Conservation (phyloP, 1,284 basidiomycete genomes). For the Mycena citricolor region DNA sequence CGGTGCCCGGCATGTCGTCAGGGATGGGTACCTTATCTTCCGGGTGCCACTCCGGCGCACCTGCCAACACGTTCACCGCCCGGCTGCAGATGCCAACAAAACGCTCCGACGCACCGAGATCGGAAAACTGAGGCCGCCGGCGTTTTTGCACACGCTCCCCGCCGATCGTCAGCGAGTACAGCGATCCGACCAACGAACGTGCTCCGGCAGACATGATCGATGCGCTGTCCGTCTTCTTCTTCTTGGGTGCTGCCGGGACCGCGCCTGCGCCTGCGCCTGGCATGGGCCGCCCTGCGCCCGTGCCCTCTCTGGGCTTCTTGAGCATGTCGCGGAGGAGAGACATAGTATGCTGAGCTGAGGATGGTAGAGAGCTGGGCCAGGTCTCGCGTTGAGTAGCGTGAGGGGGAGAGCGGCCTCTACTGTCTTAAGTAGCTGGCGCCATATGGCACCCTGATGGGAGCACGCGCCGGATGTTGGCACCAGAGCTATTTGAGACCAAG, state of each 20-base stretch:
- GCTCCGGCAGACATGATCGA: conserved; percentile 20
- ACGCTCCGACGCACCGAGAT: conserved; percentile 6
- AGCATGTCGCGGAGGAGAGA: conserved; percentile 23
- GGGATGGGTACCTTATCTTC: conserved; percentile 12
- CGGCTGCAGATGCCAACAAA: neutral
- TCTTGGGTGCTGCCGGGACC: too few relatives aligned
- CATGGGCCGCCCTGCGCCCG: too few relatives aligned
- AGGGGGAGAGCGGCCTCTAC: too few relatives aligned
- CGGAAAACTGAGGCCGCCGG: conserved; percentile 18
- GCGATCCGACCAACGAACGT: conserved; percentile 20
- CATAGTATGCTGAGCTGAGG: too few relatives aligned
- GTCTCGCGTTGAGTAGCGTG: too few relatives aligned
- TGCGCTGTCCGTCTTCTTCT: conserved; percentile 16
- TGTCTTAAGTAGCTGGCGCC: too few relatives aligned
- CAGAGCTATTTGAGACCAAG: too few relatives aligned
- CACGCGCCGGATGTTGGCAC: too few relatives aligned
- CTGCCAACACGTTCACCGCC: conserved; percentile 1
- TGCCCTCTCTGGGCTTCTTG: conserved; percentile 16
- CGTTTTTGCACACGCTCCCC: conserved; percentile 21
- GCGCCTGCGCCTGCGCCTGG: too few relatives aligned
- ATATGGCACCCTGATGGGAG: too few relatives aligned
- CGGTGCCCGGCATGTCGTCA: conserved; percentile 18
- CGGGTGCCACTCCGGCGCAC: conserved; percentile 18
- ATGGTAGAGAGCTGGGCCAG: too few relatives aligned
- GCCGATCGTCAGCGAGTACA: conserved; percentile 21